phyloP scores from a whole-genome alignment of 2,329 filamentous ascomycete species.

The Scopulariopsis brevicaulis region DNA sequence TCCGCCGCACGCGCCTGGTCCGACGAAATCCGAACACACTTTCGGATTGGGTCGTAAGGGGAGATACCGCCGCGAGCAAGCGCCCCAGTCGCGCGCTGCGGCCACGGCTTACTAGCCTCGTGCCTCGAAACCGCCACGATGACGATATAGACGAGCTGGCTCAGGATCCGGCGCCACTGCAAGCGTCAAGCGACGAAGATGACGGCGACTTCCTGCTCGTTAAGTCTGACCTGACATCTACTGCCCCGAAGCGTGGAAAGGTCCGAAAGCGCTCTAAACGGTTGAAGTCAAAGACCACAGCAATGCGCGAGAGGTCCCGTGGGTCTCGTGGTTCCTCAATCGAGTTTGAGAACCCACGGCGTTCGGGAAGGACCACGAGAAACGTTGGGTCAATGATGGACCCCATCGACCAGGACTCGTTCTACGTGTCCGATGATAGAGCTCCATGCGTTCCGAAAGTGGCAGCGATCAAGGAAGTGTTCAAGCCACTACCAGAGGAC shows the following conservation, averaged over 20 bases:
- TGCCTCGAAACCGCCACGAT: constrained; percentile 3
- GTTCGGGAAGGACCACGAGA: constrained; percentile 34
- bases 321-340: constrained; percentile 29
- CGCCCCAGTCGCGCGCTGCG: constrained; percentile 10
- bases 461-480: constrained; percentile 61
- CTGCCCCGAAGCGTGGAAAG: neutral
- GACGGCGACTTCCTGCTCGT: constrained; percentile 23
- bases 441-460: constrained; percentile 36
- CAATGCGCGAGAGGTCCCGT: neutral
- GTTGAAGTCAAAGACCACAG: neutral
- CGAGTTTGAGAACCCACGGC: constrained; percentile 39
- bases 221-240: constrained; percentile 20
- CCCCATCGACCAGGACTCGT: constrained; percentile 46
- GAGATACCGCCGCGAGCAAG: neutral
- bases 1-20: constrained; percentile 1
- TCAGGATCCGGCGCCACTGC: constrained; percentile 12
- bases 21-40: constrained; percentile 1
- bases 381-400: constrained; percentile 36
- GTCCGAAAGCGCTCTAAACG: neutral
- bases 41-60: neutral
- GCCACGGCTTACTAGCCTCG: constrained; percentile 11
- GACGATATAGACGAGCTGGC: constrained; percentile 19
- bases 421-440: constrained; percentile 36
- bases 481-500: constrained; percentile 47
- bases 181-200: constrained; percentile 17